Evolutionary conservation across 1,284 basidiomycete species (phyloP).

Genomic region (Trichosporon sp.): DNA sequence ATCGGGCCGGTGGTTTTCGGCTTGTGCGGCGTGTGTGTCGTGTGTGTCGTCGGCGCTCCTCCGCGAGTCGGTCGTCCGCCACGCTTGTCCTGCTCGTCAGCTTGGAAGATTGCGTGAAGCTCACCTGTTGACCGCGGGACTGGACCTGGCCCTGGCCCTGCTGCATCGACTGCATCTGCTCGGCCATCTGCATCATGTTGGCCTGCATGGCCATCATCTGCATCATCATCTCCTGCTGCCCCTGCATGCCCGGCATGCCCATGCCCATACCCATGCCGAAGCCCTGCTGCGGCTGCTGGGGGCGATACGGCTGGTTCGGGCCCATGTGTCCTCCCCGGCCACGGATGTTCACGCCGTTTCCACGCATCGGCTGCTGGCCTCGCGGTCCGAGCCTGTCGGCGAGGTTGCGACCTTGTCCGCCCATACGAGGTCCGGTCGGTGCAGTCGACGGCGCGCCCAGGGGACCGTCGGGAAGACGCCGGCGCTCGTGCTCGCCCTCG

Average conservation of each 20-base stretch:
- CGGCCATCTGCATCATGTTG: slow-evolving; percentile 49
- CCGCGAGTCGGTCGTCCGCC: neutral
- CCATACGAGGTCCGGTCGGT: slow-evolving; percentile 19
- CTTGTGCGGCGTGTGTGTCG: neutral
- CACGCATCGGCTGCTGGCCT: slow-evolving; percentile 17
- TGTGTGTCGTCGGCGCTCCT: neutral
- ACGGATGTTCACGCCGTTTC: slow-evolving; percentile 18
- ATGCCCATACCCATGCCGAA: slow-evolving; percentile 8
- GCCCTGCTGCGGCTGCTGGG: slow-evolving; percentile 12
- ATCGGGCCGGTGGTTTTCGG: slow-evolving; percentile 27
- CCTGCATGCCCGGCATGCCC: slow-evolving; percentile 25
- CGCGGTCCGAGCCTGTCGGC: slow-evolving; percentile 17
- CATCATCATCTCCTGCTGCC: slow-evolving; percentile 48
- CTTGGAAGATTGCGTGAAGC: neutral
- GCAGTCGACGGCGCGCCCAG: slow-evolving; percentile 15
- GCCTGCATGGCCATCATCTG: slow-evolving; percentile 51
- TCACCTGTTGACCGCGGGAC: no score
- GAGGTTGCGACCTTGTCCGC: slow-evolving; percentile 18
- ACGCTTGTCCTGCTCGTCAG: slow-evolving; percentile 12
- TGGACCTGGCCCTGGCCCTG: slow-evolving; percentile 9
- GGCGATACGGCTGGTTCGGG: slow-evolving; percentile 14
- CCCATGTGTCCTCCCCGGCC: slow-evolving; percentile 17
- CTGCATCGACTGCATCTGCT: slow-evolving; percentile 47
- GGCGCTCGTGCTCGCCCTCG: slow-evolving; percentile 17
- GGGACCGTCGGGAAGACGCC: slow-evolving; percentile 15